Percentiles rank a stretch among this genome's conserved stretches.
Evolutionary conservation across 306 rosid genomes (phyloP).

Genomic region (Inga leiocalycina): DNA sequence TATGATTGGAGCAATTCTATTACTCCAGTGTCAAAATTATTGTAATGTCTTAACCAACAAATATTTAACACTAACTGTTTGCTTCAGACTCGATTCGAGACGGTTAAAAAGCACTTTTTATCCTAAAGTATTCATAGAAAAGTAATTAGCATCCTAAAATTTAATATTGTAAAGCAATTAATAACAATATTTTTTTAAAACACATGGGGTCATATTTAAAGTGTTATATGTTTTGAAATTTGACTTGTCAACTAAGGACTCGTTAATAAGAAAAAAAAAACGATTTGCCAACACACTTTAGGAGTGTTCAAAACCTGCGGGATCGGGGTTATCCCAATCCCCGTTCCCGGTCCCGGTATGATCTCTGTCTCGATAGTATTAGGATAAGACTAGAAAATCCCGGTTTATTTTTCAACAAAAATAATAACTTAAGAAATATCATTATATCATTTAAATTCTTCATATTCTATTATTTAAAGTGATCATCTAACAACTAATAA

Average conservation of each 20-base stretch:
- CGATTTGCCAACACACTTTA: no score
- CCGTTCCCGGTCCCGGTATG: no score
- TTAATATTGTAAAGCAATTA: background rate
- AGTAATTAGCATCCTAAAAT: background rate
- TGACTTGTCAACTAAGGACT: background rate
- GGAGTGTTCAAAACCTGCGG: no score
- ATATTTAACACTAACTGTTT: no score
- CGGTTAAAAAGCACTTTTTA: background rate
- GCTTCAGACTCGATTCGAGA: background rate
- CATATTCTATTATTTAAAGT: no score
- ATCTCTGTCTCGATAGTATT: no score
- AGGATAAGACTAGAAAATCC: no score
- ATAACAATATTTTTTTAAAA: background rate
- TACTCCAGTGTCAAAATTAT: background rate
- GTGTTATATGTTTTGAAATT: background rate
- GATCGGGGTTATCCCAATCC: no score
- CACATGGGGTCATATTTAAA: background rate
- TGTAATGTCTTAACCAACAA: background rate
- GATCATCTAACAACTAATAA: no score
- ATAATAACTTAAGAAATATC: no score
- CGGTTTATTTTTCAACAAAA: no score
- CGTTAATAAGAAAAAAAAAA: background rate
- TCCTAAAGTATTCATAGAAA: background rate
- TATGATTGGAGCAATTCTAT: background rate
- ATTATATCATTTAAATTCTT: no score